Evolutionary conservation across 2,329 filamentous ascomycete genomes (phyloP).

Genomic region (Aspergillus sp.): DNA sequence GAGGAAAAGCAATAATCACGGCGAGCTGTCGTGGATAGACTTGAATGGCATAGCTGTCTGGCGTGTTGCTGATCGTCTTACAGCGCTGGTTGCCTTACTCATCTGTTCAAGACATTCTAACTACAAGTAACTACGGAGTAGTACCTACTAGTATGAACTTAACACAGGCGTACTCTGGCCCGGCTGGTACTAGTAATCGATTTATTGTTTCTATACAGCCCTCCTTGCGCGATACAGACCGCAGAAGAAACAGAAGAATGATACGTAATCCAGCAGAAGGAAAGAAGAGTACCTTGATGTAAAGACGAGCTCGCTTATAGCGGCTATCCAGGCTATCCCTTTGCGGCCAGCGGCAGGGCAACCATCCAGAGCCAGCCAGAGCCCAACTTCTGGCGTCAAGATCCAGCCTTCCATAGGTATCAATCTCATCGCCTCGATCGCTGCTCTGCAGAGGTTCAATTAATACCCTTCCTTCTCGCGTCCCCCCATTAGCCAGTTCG

Average conservation of each 20-base stretch:
- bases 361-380: constrained; percentile 47
- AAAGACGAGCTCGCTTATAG: constrained; percentile 42
- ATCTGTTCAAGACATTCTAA: neutral
- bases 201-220: neutral
- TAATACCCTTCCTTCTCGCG: neutral
- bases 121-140: neutral
- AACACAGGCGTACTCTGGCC: neutral
- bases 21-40: constrained; percentile 6
- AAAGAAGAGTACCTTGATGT: neutral
- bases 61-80: constrained; percentile 6
- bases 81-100: constrained; percentile 3
- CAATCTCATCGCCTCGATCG: constrained; percentile 5
- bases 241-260: neutral
- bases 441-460: neutral
- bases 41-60: constrained; percentile 11
- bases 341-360: constrained; percentile 43
- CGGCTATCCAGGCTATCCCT: constrained; percentile 46
- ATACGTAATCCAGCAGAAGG: neutral
- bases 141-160: neutral
- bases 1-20: constrained; percentile 11
- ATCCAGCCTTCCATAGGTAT: constrained; percentile 34
- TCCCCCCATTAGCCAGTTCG: constrained; percentile 10
- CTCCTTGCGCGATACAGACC: neutral
- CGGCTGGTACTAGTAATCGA: neutral
- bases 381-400: constrained; percentile 40